Evolutionary conservation across 1,284 basidiomycete species (phyloP).

Genomic region (Mycosarcoma mackinlayi): DNA sequence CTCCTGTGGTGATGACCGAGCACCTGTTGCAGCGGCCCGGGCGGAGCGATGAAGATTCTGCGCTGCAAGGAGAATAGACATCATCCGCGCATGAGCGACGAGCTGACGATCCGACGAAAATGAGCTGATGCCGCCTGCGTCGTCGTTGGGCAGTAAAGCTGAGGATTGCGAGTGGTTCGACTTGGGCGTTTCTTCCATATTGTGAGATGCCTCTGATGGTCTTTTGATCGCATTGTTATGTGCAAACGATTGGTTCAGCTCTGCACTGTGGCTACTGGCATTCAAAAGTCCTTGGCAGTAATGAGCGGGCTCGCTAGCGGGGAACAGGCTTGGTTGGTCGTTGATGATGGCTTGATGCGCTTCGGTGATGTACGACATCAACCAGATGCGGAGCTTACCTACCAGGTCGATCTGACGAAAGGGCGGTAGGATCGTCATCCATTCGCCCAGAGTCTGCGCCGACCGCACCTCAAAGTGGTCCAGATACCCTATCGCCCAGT

Average conservation of each 20-base stretch:
- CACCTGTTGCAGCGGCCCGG: conserved; percentile 14
- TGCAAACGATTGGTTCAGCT: conserved; percentile 8
- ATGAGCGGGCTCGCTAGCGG: conserved; percentile 41
- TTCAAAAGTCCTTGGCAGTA: conserved; percentile 55
- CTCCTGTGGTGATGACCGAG: conserved; percentile 6
- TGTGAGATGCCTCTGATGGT: conserved; percentile 1
- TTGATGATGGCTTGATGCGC: conserved; percentile 58
- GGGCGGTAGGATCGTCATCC: conserved; percentile 57
- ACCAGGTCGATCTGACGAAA: conserved; percentile 60
- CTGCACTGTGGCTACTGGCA: conserved; percentile 38
- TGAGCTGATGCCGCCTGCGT: conserved; percentile 35
- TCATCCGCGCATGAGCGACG: conserved; percentile 55
- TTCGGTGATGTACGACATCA: conserved; percentile 61
- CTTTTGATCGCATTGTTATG: conserved; percentile 5
- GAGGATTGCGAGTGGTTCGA: conserved; percentile 22
- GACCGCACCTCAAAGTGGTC: conserved; percentile 58
- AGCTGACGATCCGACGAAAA: conserved; percentile 54
- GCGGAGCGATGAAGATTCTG: conserved; percentile 46
- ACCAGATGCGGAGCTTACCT: conserved; percentile 58
- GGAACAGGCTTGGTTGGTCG: conserved; percentile 47
- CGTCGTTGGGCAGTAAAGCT: conserved; percentile 17
- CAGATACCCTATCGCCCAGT: conserved; percentile 58
- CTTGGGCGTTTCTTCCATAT: conserved; percentile 17
- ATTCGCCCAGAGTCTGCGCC: conserved; percentile 55
- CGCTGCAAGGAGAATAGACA: conserved; percentile 53